phyloP scores from a whole-genome alignment of 2,329 filamentous ascomycete genomes.

The Diaporthe citriasiana region DNA sequence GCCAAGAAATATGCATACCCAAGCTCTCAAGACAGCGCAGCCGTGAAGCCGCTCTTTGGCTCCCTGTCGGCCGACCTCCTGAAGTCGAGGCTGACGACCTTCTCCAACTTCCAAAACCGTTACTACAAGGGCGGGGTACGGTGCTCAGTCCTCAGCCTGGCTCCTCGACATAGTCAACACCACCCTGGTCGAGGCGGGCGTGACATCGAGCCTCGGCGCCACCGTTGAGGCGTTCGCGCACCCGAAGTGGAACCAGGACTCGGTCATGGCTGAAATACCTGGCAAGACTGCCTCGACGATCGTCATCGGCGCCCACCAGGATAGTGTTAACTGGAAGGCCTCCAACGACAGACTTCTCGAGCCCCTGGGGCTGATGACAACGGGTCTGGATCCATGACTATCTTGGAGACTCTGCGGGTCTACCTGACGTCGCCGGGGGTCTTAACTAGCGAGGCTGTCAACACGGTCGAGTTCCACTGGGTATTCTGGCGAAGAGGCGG shows the following conservation, averaged over 20 bases:
- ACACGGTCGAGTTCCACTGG: constrained; percentile 82
- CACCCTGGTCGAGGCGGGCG: constrained; percentile 71
- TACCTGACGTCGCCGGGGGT: constrained; percentile 75
- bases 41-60: constrained; percentile 15
- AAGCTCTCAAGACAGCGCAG: not conserved
- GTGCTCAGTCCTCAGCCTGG: constrained; percentile 82
- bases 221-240: constrained; percentile 70
- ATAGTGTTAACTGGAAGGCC: constrained; percentile 83
- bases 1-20: constrained; percentile 22
- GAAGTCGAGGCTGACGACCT: constrained; percentile 65
- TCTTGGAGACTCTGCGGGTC: constrained; percentile 82
- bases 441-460: constrained; percentile 73
- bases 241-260: constrained; percentile 77
- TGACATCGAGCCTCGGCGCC: constrained; percentile 61
- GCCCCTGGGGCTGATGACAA: constrained; percentile 85
- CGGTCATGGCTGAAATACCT: constrained; percentile 83
- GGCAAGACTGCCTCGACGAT: constrained; percentile 78
- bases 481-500: constrained; percentile 72
- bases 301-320: constrained; percentile 83
- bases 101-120: constrained; percentile 76
- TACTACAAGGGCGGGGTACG: constrained; percentile 76
- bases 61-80: constrained; percentile 16
- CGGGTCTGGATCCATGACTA: constrained; percentile 82
- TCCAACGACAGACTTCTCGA: constrained; percentile 67
- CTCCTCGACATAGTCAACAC: constrained; percentile 75